Evolutionary conservation across 2,329 filamentous ascomycete genomes (phyloP), one percentile per base, ranked within the genome.

Genomic region (Arthroderma sp.): DNA sequence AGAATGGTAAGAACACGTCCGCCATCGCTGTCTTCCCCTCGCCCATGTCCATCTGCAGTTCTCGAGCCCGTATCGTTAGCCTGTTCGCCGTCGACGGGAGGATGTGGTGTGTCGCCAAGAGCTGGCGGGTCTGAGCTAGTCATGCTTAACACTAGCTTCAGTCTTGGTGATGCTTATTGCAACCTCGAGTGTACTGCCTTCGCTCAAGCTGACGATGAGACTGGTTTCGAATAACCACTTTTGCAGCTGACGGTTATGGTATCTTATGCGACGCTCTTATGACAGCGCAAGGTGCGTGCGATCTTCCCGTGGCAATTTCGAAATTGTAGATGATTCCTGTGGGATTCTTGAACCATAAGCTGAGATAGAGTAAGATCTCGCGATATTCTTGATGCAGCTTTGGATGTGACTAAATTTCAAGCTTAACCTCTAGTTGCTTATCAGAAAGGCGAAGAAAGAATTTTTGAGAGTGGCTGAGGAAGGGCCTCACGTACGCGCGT

Each of bases 101-200:
- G 35, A 5, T 13, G 23, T 11, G 25, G 15, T 1, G 47, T 3
- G 47, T 19, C 17, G 47, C 47, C 47, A 51, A 51, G 47, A 51
- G 13, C 28, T 11, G 28, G n/a, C 13, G 47, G 21, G 25, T 19
- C 15, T 9, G 23, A n/a, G 25, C 47, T 51, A 51, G 47, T 33
- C 47, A 51, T 51, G n/a, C 47, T 51, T 51, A 21, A 51, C 33
- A 28, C 23, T 28, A 15, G 41, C n/a, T 21, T 23, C 41, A 2
- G 41, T 47, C 41, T 47, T 47, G 19, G 41, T 47, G 47, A 51
- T 43, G 47, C 47, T 51, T 51, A 51, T 51, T 33, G 47, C 47
- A 51, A 51, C 47, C 13, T 51, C 47, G 47, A 33, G 25, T 33
- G 7, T 9, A 19, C 28, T 9, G 15, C n/a, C 23, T 17, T n/a